A percentile compares a stretch with the other conserved stretches of the same genome.
Conservation (phyloP, 139 green algal genomes). For the Ettlia oleoabundans region DNA sequence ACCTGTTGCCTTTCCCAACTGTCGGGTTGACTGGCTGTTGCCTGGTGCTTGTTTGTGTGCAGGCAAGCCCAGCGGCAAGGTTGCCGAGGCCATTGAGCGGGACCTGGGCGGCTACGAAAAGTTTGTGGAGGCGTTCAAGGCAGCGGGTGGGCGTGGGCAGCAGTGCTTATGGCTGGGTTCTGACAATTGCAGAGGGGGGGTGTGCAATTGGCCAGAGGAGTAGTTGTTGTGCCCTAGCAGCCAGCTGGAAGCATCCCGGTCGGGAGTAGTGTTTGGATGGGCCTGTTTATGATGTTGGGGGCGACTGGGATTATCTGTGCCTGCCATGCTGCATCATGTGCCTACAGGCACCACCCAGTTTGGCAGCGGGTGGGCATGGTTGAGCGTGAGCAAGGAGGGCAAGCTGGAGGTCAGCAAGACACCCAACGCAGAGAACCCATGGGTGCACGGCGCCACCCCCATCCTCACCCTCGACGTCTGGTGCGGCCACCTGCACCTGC, state of each 20-base stretch:
- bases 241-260: background rate
- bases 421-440: constrained; percentile 90
- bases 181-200: too few species aligned
- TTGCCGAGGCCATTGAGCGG: constrained; percentile 80
- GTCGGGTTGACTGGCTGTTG: background rate
- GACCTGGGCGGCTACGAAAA: constrained; percentile 90
- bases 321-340: too few species aligned
- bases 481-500: too few species aligned
- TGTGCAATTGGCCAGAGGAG: too few species aligned
- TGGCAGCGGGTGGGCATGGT: constrained; percentile 95
- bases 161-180: too few species aligned
- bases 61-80: constrained; percentile 69
- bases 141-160: too few species aligned
- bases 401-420: constrained; percentile 92
- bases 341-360: constrained; percentile 80
- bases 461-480: constrained; percentile 94
- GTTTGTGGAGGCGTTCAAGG: constrained; percentile 90
- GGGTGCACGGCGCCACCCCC: constrained; percentile 74
- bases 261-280: background rate
- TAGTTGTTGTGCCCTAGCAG: too few species aligned
- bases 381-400: constrained; percentile 72
- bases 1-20: background rate
- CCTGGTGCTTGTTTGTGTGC: background rate
- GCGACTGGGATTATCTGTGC: too few species aligned
- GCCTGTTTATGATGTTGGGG: background rate